Evolutionary conservation across 768 basidiomycete genomes (phyloP).

Genomic region (Phanerochaete sordida): DNA sequence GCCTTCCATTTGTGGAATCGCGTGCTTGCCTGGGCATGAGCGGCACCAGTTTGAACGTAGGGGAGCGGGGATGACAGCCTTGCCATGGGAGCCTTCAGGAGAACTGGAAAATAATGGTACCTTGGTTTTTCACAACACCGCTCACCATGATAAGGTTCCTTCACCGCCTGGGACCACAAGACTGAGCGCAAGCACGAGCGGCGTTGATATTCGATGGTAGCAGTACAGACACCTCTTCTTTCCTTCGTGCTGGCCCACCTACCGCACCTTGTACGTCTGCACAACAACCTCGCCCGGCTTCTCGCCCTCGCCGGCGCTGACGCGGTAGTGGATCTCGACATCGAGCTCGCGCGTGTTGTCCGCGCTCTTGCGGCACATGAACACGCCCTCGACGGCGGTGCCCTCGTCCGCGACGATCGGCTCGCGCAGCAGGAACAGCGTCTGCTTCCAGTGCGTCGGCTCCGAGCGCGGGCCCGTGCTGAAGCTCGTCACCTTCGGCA

Average conservation of each 20-base stretch:
- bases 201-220: not conserved
- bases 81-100: no score
- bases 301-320: conserved; percentile 36
- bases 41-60: no score
- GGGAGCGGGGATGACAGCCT: no score
- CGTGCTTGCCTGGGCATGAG: no score
- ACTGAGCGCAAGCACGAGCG: no score
- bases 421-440: conserved; percentile 79
- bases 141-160: no score
- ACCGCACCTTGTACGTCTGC: conserved; percentile 80
- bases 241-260: not conserved
- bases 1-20: not conserved
- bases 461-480: conserved; percentile 87
- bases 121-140: no score
- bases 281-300: conserved; percentile 48
- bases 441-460: conserved; percentile 97
- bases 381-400: conserved; percentile 70
- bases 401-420: conserved; percentile 77
- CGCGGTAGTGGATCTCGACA: conserved; percentile 79
- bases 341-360: conserved; percentile 85
- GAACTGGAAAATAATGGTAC: no score
- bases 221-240: not conserved
- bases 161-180: no score
- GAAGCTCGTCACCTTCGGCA: conserved; percentile 60
- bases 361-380: conserved; percentile 77